These are phyloP conservation scores for Penicillium diatomitis DNA, from an alignment of 495 filamentous ascomycete species.

Conservation along the genomic window DNA sequence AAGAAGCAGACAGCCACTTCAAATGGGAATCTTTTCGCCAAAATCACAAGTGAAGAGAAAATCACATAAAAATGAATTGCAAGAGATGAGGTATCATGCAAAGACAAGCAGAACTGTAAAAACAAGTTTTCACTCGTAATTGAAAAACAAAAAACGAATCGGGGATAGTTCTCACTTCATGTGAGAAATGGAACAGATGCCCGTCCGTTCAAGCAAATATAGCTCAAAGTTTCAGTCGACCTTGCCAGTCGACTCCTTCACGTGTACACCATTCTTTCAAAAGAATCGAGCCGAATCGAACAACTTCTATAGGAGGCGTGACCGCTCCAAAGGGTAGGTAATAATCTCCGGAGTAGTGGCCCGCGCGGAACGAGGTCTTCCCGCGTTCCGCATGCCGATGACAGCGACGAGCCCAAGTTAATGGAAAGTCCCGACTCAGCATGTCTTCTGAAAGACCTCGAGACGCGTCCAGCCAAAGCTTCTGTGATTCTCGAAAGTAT, in stretches of 20 bases:
- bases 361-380: conserved; percentile 22
- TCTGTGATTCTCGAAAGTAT: conserved; percentile 32
- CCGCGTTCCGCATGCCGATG: conserved; percentile 30
- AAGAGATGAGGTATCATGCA: too few relatives aligned
- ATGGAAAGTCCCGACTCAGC: conserved; percentile 34
- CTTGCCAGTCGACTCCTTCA: conserved; percentile 35
- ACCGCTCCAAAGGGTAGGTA: conserved; percentile 34
- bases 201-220: neutral
- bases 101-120: too few relatives aligned
- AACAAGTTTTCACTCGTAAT: too few relatives aligned
- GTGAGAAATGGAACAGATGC: too few relatives aligned
- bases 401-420: conserved; percentile 36
- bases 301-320: conserved; percentile 37
- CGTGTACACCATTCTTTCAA: conserved; percentile 39
- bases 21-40: too few relatives aligned
- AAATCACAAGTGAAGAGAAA: too few relatives aligned
- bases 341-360: conserved; percentile 35
- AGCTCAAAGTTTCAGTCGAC: conserved; percentile 23
- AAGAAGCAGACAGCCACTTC: neutral
- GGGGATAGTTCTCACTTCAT: too few relatives aligned
- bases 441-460: conserved; percentile 35
- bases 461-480: conserved; percentile 37
- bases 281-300: conserved; percentile 36
- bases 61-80: too few relatives aligned
- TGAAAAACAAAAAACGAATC: too few relatives aligned